Conservation (phyloP, 2,329 filamentous ascomycete species). For the Cadophora sp. region DNA sequence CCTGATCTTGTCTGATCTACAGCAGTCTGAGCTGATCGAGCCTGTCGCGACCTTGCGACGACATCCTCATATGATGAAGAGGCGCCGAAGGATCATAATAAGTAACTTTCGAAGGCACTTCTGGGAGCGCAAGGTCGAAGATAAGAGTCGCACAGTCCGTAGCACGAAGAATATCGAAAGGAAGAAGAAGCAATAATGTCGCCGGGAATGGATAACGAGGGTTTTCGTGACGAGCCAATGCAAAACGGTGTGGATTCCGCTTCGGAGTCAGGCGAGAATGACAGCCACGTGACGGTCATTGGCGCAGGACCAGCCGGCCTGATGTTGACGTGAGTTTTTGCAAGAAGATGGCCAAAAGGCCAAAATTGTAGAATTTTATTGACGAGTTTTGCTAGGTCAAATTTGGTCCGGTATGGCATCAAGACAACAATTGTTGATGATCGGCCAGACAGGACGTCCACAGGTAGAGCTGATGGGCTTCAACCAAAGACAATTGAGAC, state of each 20-base stretch:
- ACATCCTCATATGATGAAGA: slow-evolving; percentile 5
- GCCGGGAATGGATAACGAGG: slow-evolving; percentile 33
- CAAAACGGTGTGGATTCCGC: slow-evolving; percentile 8
- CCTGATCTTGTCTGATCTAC: slow-evolving; percentile 23
- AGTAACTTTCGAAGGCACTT: not conserved
- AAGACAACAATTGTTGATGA: slow-evolving; percentile 72
- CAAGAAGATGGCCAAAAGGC: not conserved
- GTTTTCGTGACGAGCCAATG: slow-evolving; percentile 22
- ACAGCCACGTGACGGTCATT: slow-evolving; percentile 42
- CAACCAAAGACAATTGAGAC: slow-evolving; percentile 68
- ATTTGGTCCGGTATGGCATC: slow-evolving; percentile 70
- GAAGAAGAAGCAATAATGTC: slow-evolving; percentile 26
- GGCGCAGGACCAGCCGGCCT: slow-evolving; percentile 53
- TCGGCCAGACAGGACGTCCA: slow-evolving; percentile 65
- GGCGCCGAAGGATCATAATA: not conserved
- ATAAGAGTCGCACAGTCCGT: not conserved
- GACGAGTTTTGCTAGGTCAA: slow-evolving; percentile 48
- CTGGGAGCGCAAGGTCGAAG: not conserved
- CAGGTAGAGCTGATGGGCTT: slow-evolving; percentile 68
- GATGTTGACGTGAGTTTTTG: slow-evolving; percentile 45
- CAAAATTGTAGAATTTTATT: not conserved
- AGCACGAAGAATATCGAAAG: not conserved
- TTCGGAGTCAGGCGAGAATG: slow-evolving; percentile 13
- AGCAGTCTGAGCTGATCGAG: slow-evolving; percentile 6
- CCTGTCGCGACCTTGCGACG: not conserved